These are phyloP conservation scores for Ilex paraguariensis DNA, from an alignment of 305 asterid genomes.

Conservation along the genomic window DNA sequence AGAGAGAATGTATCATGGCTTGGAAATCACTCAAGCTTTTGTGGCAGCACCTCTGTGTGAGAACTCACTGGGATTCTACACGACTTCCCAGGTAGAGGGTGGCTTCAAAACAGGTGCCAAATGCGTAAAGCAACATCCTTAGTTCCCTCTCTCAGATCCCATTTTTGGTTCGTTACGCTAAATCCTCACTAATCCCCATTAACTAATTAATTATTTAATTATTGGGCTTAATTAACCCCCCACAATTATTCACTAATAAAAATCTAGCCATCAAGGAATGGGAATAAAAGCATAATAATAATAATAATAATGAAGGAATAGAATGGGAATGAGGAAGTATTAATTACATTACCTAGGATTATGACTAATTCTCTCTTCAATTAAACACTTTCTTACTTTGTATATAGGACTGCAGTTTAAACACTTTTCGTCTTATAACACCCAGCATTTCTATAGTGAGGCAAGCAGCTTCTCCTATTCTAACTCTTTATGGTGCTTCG, in stretches of 20 bases:
- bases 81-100: not conserved
- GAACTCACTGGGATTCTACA: not conserved
- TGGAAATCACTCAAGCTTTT: not conserved
- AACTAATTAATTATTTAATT: slow-evolving; percentile 10
- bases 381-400: too few relatives aligned
- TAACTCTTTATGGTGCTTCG: too few relatives aligned
- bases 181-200: slow-evolving; percentile 43
- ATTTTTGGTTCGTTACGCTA: slow-evolving; percentile 58
- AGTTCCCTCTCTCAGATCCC: slow-evolving; percentile 18
- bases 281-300: not conserved
- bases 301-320: slow-evolving; percentile 23
- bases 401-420: too few relatives aligned
- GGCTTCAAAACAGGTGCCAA: too few relatives aligned
- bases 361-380: not conserved
- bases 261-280: too few relatives aligned
- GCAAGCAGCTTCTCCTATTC: too few relatives aligned
- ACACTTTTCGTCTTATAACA: too few relatives aligned
- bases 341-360: slow-evolving; percentile 15
- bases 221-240: too few relatives aligned
- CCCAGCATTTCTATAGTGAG: too few relatives aligned
- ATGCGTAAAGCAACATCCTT: slow-evolving; percentile 8
- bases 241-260: too few relatives aligned
- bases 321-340: slow-evolving; percentile 23
- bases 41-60: not conserved
- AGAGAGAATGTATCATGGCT: not conserved